Evolutionary conservation across 2,329 filamentous ascomycete genomes (phyloP).

Genomic region (Leptographium wingfieldii): DNA sequence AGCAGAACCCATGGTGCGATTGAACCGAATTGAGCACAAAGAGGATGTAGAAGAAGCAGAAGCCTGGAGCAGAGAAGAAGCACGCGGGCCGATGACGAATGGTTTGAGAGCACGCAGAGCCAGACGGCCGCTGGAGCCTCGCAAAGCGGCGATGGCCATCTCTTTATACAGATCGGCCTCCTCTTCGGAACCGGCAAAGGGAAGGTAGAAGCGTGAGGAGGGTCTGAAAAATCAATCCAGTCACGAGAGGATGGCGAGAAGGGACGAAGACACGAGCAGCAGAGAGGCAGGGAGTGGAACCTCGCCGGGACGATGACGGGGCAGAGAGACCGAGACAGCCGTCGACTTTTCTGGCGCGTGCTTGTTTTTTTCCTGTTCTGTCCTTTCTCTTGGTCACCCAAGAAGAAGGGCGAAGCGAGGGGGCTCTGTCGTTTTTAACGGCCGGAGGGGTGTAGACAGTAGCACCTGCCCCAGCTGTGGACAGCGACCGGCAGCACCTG

Average conservation of each 20-base stretch:
- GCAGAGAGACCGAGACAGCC: no score
- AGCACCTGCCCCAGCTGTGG: neutral
- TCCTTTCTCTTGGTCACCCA: neutral
- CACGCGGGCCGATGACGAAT: neutral
- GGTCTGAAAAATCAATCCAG: neutral
- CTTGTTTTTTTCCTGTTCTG: neutral
- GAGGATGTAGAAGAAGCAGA: neutral
- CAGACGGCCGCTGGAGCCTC: slow-evolving; percentile 5
- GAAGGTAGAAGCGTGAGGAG: neutral
- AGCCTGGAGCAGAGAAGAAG: neutral
- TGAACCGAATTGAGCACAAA: neutral
- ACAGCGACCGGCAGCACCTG: neutral
- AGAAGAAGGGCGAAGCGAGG: neutral
- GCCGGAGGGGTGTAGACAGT: neutral
- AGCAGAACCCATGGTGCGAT: slow-evolving; percentile 10
- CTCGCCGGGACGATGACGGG: no score
- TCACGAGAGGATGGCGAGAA: no score
- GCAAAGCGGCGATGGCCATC: slow-evolving; percentile 9
- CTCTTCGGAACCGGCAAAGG: no score
- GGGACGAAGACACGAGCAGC: no score
- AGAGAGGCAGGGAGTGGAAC: no score
- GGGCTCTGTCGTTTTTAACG: neutral
- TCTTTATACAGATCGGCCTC: slow-evolving; percentile 4
- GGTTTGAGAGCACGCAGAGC: neutral
- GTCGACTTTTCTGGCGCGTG: no score